phyloP scores from a whole-genome alignment of 495 filamentous ascomycete genomes.

The Friedmanniomyces endolithicus region DNA sequence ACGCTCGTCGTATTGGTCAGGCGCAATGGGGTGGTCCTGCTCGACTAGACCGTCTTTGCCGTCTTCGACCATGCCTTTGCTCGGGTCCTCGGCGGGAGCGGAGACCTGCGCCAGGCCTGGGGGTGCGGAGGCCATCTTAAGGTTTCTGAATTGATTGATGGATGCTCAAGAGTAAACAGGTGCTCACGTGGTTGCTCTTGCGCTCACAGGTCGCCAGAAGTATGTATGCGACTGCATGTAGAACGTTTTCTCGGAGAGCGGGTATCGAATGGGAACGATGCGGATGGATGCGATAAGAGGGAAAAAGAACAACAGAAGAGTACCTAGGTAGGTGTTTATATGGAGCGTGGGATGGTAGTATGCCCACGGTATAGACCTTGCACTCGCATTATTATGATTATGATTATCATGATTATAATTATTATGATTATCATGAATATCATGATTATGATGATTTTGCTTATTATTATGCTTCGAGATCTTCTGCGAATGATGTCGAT shows the following conservation, averaged over 20 bases:
- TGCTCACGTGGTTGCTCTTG: neutral
- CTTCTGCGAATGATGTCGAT: too few relatives aligned
- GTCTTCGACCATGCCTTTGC: constrained; percentile 14
- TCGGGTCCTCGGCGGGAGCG: constrained; percentile 17
- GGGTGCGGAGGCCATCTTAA: constrained; percentile 17
- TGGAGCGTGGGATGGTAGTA: too few relatives aligned
- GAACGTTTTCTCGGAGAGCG: neutral
- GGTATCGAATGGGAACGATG: neutral
- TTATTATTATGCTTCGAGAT: too few relatives aligned
- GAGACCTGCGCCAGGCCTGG: constrained; percentile 16
- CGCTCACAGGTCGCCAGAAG: neutral
- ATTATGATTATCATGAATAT: too few relatives aligned
- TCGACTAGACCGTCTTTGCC: constrained; percentile 12
- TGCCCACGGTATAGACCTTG: too few relatives aligned
- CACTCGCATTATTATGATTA: too few relatives aligned
- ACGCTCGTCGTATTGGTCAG: constrained; percentile 39
- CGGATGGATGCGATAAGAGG: neutral
- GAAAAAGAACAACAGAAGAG: neutral
- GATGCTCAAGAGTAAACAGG: neutral
- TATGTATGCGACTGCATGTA: neutral
- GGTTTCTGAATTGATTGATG: neutral
- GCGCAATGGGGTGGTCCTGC: constrained; percentile 30
- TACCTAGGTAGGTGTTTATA: neutral
- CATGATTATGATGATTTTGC: too few relatives aligned
- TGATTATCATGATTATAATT: too few relatives aligned